phyloP scores from a whole-genome alignment of 2,329 filamentous ascomycete genomes.

The Fusarium buharicum region DNA sequence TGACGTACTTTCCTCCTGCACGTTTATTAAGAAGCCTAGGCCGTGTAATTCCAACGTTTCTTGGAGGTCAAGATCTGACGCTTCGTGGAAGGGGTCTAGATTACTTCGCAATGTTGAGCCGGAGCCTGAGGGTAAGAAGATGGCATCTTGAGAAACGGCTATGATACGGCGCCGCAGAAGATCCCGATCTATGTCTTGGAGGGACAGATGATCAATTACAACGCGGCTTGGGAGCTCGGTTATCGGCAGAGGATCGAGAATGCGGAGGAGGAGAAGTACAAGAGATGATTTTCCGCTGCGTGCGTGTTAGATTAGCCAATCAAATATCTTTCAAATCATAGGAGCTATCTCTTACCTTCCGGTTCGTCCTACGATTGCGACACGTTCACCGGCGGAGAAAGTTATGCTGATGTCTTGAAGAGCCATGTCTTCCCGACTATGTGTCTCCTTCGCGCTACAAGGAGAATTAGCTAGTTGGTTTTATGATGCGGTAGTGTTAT shows the following conservation, averaged over 20 bases:
- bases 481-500: not conserved
- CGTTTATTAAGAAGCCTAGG: constrained; percentile 44
- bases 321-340: too few relatives aligned
- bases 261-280: constrained; percentile 52
- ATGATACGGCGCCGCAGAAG: constrained; percentile 59
- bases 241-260: constrained; percentile 51
- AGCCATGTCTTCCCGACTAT: not conserved
- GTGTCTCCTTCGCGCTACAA: constrained; percentile 1
- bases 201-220: constrained; percentile 55
- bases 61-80: constrained; percentile 45
- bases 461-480: not conserved
- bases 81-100: constrained; percentile 51
- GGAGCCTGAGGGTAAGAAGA: constrained; percentile 56
- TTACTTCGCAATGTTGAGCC: constrained; percentile 43
- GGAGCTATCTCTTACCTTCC: constrained; percentile 9
- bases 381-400: constrained; percentile 4
- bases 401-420: constrained; percentile 9
- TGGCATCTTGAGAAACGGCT: constrained; percentile 62
- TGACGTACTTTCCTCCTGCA: constrained; percentile 43
- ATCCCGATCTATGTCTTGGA: constrained; percentile 52
- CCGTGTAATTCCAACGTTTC: constrained; percentile 47
- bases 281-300: constrained; percentile 57
- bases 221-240: constrained; percentile 36
- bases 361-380: constrained; percentile 17
- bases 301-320: constrained; percentile 3